phyloP scores from a whole-genome alignment of 1,139 yeast species.

The Kodamaea suecica region DNA sequence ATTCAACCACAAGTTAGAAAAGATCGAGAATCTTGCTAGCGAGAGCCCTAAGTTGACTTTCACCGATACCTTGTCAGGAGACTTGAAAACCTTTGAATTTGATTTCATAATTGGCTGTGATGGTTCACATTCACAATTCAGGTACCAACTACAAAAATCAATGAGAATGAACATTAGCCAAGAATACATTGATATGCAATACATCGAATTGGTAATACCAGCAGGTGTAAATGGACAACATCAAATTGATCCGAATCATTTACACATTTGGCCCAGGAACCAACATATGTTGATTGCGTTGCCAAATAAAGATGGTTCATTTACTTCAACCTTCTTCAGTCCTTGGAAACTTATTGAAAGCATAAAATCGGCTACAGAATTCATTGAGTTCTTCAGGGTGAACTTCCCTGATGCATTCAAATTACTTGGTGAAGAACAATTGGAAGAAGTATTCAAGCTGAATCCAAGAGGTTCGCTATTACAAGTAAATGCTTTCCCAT shows the following conservation, averaged over 20 bases:
- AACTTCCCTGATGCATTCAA: constrained; percentile 75
- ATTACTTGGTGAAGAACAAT: constrained; percentile 59
- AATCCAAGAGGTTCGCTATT: constrained; percentile 78
- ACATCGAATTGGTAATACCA: constrained; percentile 75
- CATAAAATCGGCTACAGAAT: constrained; percentile 41
- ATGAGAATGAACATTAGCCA: constrained; percentile 71
- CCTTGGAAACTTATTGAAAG: constrained; percentile 67
- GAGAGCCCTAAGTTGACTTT: constrained; percentile 27
- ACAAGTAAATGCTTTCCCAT: constrained; percentile 66
- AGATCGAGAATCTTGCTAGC: constrained; percentile 26
- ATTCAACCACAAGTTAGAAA: constrained; percentile 59
- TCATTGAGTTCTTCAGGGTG: constrained; percentile 51
- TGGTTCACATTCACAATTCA: constrained; percentile 76
- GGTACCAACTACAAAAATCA: constrained; percentile 65
- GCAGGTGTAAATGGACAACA: constrained; percentile 33
- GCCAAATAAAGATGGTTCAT: constrained; percentile 81
- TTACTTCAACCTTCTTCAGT: constrained; percentile 86
- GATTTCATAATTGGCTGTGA: constrained; percentile 80
- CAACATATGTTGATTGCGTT: constrained; percentile 86
- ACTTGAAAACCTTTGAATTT: constrained; percentile 26
- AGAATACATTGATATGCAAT: constrained; percentile 80
- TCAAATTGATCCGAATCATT: constrained; percentile 65
- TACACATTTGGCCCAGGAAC: constrained; percentile 93
- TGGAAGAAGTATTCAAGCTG: constrained; percentile 49
- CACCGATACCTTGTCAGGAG: constrained; percentile 13